phyloP scores from a whole-genome alignment of 1,139 yeast species.

The Saccharomyces hybrid region DNA sequence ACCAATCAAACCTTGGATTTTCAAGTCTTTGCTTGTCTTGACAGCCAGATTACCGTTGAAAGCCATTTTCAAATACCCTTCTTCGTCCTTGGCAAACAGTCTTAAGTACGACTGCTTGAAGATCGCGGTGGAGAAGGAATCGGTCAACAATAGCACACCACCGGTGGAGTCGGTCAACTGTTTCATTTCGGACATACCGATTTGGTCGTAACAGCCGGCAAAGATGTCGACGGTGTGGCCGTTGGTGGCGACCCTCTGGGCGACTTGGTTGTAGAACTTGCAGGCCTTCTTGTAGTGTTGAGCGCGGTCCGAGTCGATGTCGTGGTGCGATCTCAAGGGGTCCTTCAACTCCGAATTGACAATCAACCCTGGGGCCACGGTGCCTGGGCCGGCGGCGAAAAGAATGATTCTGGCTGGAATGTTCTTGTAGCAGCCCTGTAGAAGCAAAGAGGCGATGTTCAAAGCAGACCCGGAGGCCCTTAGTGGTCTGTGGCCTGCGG shows the following conservation, averaged over 20 bases:
- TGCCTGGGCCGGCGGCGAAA: slow-evolving; percentile 93
- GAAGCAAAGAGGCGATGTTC: slow-evolving; percentile 71
- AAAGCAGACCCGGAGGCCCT: slow-evolving; percentile 94
- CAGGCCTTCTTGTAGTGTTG: slow-evolving; percentile 88
- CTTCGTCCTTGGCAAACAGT: slow-evolving; percentile 77
- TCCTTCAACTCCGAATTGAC: slow-evolving; percentile 89
- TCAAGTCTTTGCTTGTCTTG: slow-evolving; percentile 81
- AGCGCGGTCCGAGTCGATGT: slow-evolving; percentile 83
- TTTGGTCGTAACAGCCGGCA: slow-evolving; percentile 97
- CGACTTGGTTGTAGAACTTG: slow-evolving; percentile 74
- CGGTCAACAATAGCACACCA: slow-evolving; percentile 84
- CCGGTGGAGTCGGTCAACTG: slow-evolving; percentile 83
- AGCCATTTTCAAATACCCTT: slow-evolving; percentile 79
- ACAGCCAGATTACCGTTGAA: slow-evolving; percentile 82
- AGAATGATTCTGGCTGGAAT: slow-evolving; percentile 86
- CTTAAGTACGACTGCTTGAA: slow-evolving; percentile 91
- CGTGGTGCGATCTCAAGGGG: slow-evolving; percentile 95
- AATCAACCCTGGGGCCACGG: slow-evolving; percentile 90
- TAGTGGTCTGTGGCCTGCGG: slow-evolving; percentile 78
- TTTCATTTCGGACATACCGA: slow-evolving; percentile 96
- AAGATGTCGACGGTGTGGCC: slow-evolving; percentile 88
- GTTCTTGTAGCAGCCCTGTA: slow-evolving; percentile 79
- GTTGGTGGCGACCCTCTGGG: slow-evolving; percentile 65
- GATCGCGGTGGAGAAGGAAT: slow-evolving; percentile 93
- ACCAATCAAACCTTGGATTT: slow-evolving; percentile 89